Evolutionary conservation across 225 moss, liverwort and hornwort genomes (phyloP).

Genomic region (Marchantia polymorpha): DNA sequence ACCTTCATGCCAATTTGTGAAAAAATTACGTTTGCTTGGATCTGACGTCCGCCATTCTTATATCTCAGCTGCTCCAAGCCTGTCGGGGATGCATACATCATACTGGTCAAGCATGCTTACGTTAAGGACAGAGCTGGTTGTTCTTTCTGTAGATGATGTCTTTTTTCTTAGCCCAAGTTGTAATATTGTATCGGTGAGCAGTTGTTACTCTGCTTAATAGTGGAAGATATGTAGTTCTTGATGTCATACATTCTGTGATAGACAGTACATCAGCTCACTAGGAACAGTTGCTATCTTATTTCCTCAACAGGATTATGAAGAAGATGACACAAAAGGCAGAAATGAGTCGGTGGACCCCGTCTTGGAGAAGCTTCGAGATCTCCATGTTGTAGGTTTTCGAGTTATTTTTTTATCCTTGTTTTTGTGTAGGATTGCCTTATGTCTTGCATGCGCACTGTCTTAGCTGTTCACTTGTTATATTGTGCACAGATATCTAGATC

Average conservation of each 20-base stretch:
- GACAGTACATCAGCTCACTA: slow-evolving; percentile 22
- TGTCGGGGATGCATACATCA: neutral
- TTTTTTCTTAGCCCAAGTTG: neutral
- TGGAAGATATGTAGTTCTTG: neutral
- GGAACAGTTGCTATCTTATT: slow-evolving; percentile 14
- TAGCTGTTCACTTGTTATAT: neutral
- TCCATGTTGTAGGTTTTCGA: slow-evolving; percentile 40
- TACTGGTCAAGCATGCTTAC: neutral
- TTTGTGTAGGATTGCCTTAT: neutral
- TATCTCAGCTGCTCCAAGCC: neutral
- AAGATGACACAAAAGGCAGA: slow-evolving; percentile 27
- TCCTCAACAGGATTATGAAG: slow-evolving; percentile 31
- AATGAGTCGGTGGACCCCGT: slow-evolving; percentile 37
- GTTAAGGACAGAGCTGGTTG: neutral
- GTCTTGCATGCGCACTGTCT: no score
- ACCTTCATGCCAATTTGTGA: neutral
- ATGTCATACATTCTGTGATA: neutral
- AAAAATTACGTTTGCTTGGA: neutral
- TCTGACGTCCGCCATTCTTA: neutral
- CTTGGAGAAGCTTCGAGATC: slow-evolving; percentile 42
- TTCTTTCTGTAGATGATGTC: neutral
- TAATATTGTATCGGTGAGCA: neutral
- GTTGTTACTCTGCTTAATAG: neutral
- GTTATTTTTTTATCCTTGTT: neutral
- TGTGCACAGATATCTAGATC: neutral